Conservation (phyloP, 139 green algal genomes). For the Nannochloris sp. region DNA sequence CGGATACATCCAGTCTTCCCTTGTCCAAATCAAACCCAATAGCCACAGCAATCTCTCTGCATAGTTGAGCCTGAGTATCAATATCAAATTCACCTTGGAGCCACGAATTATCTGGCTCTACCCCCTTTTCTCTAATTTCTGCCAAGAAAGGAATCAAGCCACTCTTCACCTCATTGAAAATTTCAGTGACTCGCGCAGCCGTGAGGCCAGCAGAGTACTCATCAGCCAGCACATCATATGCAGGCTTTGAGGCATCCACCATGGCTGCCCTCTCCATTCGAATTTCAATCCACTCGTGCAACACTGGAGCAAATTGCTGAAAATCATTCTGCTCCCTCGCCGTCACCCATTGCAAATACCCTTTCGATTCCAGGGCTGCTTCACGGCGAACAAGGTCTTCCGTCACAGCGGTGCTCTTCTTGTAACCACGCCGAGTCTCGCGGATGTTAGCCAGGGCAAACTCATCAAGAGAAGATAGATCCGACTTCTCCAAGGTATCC, state of each 20-base stretch:
- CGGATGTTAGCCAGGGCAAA: constrained; percentile 25
- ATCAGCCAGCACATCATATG: constrained; percentile 76
- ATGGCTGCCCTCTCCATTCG: constrained; percentile 35
- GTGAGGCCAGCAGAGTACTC: constrained; percentile 86
- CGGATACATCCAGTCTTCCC: constrained; percentile 69
- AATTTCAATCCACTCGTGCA: constrained; percentile 72
- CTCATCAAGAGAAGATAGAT: constrained; percentile 1
- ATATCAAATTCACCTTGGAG: constrained; percentile 43
- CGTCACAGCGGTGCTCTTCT: constrained; percentile 41
- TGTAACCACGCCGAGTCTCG: constrained; percentile 35
- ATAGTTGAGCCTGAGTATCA: constrained; percentile 34
- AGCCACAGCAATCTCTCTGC: constrained; percentile 43
- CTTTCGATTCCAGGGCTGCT: constrained; percentile 58
- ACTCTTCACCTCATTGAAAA: constrained; percentile 63
- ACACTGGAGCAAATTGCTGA: constrained; percentile 63
- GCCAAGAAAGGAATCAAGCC: constrained; percentile 60
- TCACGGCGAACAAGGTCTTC: constrained; percentile 60
- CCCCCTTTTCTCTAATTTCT: constrained; percentile 41
- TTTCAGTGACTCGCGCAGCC: constrained; percentile 54
- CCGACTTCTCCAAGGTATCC: constrained; percentile 22
- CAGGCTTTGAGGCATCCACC: constrained; percentile 20
- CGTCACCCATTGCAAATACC: constrained; percentile 73
- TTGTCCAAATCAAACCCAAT: constrained; percentile 66
- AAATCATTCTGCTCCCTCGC: constrained; percentile 65
- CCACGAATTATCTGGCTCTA: constrained; percentile 27